phyloP scores from a whole-genome alignment of 768 basidiomycete genomes.

The Russula griseocarnosa region DNA sequence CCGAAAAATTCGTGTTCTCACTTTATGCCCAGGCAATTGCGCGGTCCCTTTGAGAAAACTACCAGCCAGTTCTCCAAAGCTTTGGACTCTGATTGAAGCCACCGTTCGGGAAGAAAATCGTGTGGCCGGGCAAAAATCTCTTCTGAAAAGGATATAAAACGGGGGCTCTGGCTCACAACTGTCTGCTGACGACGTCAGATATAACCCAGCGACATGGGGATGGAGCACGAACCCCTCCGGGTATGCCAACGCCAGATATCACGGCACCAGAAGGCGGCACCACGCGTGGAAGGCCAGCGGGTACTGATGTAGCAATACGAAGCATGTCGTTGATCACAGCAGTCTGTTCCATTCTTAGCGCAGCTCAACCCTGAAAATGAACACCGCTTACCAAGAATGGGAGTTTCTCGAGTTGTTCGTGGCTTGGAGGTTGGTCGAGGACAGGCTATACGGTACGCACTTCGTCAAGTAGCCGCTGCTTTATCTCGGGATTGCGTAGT shows the following conservation, averaged over 20 bases:
- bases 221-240: slow-evolving; percentile 17
- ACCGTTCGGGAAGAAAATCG: slow-evolving; percentile 28
- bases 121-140: slow-evolving; percentile 21
- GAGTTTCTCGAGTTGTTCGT: slow-evolving; percentile 19
- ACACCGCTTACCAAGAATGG: slow-evolving; percentile 13
- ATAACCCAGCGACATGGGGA: neutral
- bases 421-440: slow-evolving; percentile 11
- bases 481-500: slow-evolving; percentile 8
- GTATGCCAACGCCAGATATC: slow-evolving; percentile 10
- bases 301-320: slow-evolving; percentile 2
- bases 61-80: slow-evolving; percentile 25
- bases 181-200: neutral
- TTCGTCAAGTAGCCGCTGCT: slow-evolving; percentile 9
- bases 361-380: neutral
- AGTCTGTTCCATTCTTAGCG: slow-evolving; percentile 6
- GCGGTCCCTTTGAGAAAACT: slow-evolving; percentile 28
- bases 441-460: slow-evolving; percentile 7
- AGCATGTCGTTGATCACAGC: slow-evolving; percentile 22
- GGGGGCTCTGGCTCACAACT: slow-evolving; percentile 19
- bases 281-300: slow-evolving; percentile 14
- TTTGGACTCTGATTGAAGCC: slow-evolving; percentile 20
- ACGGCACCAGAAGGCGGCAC: slow-evolving; percentile 17
- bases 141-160: slow-evolving; percentile 19
- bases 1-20: neutral
- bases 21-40: slow-evolving; percentile 29